Conservation (phyloP, 2,329 filamentous ascomycete species). For the Neofusicoccum sp. region DNA sequence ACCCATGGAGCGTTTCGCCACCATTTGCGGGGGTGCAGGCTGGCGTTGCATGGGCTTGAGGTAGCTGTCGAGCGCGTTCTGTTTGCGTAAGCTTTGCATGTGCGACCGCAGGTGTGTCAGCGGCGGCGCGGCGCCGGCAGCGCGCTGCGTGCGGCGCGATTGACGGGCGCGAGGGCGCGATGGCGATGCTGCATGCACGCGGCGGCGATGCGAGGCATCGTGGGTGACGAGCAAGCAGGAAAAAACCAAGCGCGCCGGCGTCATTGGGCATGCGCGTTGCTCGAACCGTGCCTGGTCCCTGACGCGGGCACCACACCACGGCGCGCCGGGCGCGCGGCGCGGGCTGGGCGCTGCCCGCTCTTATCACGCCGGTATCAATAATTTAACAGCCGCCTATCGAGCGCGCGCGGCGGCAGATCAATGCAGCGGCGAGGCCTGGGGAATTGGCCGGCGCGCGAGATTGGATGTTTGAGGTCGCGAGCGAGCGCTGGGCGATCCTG, state of each 20-base stretch:
- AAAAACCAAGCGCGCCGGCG: slow-evolving; percentile 6
- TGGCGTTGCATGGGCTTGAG: slow-evolving; percentile 9
- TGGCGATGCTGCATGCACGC: slow-evolving; percentile 2
- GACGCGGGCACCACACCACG: slow-evolving; percentile 2
- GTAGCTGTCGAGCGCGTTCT: background rate
- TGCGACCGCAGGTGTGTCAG: slow-evolving; percentile 10
- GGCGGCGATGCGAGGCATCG: background rate
- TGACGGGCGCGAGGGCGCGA: background rate
- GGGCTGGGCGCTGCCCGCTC: slow-evolving; percentile 3
- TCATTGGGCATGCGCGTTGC: slow-evolving; percentile 5
- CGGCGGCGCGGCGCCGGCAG: no score
- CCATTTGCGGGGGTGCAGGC: slow-evolving; percentile 6
- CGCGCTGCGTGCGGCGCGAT: background rate
- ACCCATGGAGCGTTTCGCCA: slow-evolving; percentile 16
- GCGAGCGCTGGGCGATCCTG: slow-evolving; percentile 14
- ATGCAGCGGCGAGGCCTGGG: background rate
- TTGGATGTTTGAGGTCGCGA: slow-evolving; percentile 16
- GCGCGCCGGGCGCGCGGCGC: slow-evolving; percentile 1
- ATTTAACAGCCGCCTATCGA: slow-evolving; percentile 16
- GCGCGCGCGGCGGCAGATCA: slow-evolving; percentile 7
- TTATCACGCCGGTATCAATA: slow-evolving; percentile 16
- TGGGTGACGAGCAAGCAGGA: background rate
- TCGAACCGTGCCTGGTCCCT: slow-evolving; percentile 8
- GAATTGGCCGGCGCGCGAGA: background rate
- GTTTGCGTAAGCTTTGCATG: slow-evolving; percentile 10